These are phyloP conservation scores for Penicillium ochrochloron DNA, from an alignment of 495 filamentous ascomycete species.

Conservation along the genomic window DNA sequence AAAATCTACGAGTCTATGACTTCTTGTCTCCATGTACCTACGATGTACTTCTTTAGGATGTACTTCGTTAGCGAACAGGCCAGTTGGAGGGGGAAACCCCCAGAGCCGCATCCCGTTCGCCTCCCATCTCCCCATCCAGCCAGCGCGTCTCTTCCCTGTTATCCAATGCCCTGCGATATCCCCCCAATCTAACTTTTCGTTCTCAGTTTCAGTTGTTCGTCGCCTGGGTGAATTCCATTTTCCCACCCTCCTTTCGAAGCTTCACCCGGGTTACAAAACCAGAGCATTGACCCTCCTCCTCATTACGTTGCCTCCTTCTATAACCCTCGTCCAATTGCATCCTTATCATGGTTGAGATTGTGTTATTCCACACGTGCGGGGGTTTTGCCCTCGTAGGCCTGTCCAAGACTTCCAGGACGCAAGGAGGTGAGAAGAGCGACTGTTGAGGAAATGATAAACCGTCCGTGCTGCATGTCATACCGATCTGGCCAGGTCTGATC, in stretches of 20 bases:
- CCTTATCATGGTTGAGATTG: constrained; percentile 7
- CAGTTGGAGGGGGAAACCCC: constrained; percentile 3
- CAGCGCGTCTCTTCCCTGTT: background rate
- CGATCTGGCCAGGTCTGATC: constrained; percentile 19
- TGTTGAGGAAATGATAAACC: constrained; percentile 21
- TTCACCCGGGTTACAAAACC: background rate
- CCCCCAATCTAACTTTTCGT: background rate
- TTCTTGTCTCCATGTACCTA: background rate
- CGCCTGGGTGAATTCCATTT: background rate
- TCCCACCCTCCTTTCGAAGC: background rate
- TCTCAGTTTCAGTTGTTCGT: background rate
- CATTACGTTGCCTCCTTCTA: background rate
- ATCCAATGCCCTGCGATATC: background rate
- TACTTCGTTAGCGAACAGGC: background rate
- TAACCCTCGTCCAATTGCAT: background rate
- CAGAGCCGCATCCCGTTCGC: constrained; percentile 22
- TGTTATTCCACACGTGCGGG: constrained; percentile 19
- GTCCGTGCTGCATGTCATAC: constrained; percentile 33
- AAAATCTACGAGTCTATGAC: background rate
- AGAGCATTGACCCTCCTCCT: background rate
- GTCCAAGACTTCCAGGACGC: constrained; percentile 11
- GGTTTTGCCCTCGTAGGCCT: background rate
- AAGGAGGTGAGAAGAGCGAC: constrained; percentile 26
- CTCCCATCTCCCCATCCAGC: constrained; percentile 10
- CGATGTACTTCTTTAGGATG: background rate